A percentile compares a stretch with the other conserved stretches of the same genome.
Evolutionary conservation across 2,329 filamentous ascomycete species (phyloP).

Genomic region (Ceratocystis harringtonii): DNA sequence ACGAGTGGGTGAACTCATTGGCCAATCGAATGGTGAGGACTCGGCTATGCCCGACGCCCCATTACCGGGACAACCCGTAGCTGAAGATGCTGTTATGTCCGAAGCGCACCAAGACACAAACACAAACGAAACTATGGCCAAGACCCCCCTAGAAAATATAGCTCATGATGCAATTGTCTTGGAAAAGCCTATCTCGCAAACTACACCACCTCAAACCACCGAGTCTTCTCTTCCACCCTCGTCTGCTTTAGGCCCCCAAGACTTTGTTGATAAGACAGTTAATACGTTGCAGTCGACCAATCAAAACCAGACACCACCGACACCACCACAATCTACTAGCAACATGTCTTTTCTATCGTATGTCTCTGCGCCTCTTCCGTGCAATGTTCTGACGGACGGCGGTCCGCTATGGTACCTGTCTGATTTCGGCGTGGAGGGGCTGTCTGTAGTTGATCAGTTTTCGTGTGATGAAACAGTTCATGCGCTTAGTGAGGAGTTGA

Average conservation of each 20-base stretch:
- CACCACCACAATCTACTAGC: slow-evolving; percentile 15
- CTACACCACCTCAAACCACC: slow-evolving; percentile 12
- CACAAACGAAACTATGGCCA: neutral
- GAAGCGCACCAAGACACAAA: neutral
- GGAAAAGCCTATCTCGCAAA: slow-evolving; percentile 4
- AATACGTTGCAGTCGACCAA: neutral
- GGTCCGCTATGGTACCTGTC: slow-evolving; percentile 16
- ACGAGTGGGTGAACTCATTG: neutral
- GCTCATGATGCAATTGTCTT: neutral
- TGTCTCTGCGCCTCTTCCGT: neutral
- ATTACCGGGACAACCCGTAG: neutral
- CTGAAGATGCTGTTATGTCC: neutral
- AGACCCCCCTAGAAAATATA: neutral
- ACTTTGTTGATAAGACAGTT: neutral
- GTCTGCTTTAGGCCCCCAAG: neutral
- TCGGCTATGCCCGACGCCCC: slow-evolving; percentile 18
- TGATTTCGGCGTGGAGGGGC: slow-evolving; percentile 6
- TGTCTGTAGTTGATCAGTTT: slow-evolving; percentile 8
- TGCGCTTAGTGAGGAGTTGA: slow-evolving; percentile 68
- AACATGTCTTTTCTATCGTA: slow-evolving; percentile 13
- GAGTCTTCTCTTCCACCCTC: neutral
- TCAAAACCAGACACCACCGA: slow-evolving; percentile 14
- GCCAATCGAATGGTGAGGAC: slow-evolving; percentile 6
- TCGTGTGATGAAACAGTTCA: slow-evolving; percentile 46
- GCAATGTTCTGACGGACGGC: slow-evolving; percentile 12